Evolutionary conservation across 192 early-diverging fungal genomes (phyloP).

Genomic region (Coemansia asiatica): DNA sequence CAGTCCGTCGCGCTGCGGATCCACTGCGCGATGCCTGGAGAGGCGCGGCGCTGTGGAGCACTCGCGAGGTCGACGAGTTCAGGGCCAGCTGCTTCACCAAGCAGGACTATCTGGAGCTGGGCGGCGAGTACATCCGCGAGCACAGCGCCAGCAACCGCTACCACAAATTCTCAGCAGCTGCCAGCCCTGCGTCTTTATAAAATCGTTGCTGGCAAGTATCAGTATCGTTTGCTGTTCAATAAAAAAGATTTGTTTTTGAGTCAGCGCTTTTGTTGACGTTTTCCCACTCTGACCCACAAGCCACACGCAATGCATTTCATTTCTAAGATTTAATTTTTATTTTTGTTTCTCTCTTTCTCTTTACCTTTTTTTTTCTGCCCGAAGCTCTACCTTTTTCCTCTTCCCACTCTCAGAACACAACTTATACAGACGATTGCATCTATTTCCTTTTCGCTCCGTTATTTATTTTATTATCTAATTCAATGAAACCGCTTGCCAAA

Average conservation of each 20-base stretch:
- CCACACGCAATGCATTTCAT: background rate
- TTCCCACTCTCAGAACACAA: too few relatives aligned
- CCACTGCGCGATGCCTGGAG: constrained; percentile 81
- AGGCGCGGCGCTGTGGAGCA: constrained; percentile 76
- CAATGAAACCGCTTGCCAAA: background rate
- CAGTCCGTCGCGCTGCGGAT: constrained; percentile 64
- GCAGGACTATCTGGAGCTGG: constrained; percentile 79
- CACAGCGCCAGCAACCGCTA: constrained; percentile 77
- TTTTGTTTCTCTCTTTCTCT: background rate
- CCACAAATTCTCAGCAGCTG: constrained; percentile 8
- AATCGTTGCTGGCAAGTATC: background rate
- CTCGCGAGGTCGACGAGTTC: constrained; percentile 42
- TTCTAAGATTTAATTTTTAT: background rate
- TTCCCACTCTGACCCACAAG: too few relatives aligned
- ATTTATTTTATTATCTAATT: background rate
- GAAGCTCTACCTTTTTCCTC: background rate
- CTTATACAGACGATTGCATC: too few relatives aligned
- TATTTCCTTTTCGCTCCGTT: too few relatives aligned
- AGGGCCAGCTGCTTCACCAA: constrained; percentile 59
- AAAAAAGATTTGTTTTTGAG: too few relatives aligned
- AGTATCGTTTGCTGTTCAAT: too few relatives aligned
- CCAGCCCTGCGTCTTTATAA: constrained; percentile 9
- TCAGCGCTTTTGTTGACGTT: too few relatives aligned
- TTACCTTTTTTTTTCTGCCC: background rate
- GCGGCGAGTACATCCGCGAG: constrained; percentile 83